Evolutionary conservation across 345 rosid genomes (phyloP).

Genomic region (Geranium rotundifolium): DNA sequence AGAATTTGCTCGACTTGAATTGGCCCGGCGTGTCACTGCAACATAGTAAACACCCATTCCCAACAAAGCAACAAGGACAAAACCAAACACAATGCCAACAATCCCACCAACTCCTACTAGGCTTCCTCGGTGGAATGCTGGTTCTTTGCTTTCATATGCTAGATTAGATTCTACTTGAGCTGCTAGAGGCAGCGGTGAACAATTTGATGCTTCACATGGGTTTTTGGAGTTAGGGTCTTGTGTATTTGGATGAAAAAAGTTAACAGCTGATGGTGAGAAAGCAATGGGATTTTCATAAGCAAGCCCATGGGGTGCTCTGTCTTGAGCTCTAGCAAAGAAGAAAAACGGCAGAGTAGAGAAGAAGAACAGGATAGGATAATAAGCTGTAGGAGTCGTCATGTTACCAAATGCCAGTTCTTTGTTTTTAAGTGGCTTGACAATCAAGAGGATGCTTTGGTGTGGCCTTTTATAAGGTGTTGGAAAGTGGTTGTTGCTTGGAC

Average conservation of each 20-base stretch:
- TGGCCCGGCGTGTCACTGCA: conserved; percentile 22
- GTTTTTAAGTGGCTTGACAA: conserved; percentile 6
- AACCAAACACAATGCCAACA: conserved; percentile 35
- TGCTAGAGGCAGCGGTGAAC: conserved; percentile 62
- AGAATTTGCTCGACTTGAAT: conserved; percentile 21
- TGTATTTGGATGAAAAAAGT: conserved; percentile 72
- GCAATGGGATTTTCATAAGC: conserved; percentile 52
- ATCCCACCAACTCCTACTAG: conserved; percentile 28
- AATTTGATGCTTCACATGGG: conserved; percentile 23
- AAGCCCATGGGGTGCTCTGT: conserved; percentile 86
- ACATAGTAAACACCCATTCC: conserved; percentile 27
- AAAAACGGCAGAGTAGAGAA: conserved; percentile 23
- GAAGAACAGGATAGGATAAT: conserved; percentile 18
- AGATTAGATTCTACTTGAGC: conserved; percentile 28
- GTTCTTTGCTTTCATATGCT: conserved; percentile 21
- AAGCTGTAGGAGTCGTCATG: conserved; percentile 30
- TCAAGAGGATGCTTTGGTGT: conserved; percentile 10
- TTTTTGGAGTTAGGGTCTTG: conserved; percentile 13
- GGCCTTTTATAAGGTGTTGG: conserved; percentile 40
- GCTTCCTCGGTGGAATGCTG: conserved; percentile 15
- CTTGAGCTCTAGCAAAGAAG: conserved; percentile 38
- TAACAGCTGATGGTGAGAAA: conserved; percentile 70
- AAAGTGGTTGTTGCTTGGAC: conserved; percentile 38
- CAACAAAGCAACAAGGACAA: conserved; percentile 24
- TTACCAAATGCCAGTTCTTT: conserved; percentile 11